Conservation (phyloP, 1,284 basidiomycete genomes). For the Microbotryomycetes sp. region DNA sequence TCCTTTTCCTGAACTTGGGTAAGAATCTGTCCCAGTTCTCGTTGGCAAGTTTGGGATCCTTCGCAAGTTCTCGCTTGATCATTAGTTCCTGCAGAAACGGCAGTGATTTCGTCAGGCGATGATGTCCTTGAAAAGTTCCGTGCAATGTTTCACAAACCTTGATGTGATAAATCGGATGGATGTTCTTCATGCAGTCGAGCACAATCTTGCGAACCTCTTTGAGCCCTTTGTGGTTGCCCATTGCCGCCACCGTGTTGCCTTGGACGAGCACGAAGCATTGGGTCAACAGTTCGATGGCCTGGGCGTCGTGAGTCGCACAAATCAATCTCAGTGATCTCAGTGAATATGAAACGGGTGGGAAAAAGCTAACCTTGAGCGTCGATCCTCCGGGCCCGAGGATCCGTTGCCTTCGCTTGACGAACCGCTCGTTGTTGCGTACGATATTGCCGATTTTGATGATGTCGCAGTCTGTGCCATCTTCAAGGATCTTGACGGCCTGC, state of each 20-base stretch:
- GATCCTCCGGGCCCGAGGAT: conserved; percentile 96
- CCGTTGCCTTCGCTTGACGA: conserved; percentile 90
- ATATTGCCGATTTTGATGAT: conserved; percentile 96
- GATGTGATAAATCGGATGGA: conserved; percentile 98
- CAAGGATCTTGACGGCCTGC: conserved; percentile 83
- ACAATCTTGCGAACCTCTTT: conserved; percentile 95
- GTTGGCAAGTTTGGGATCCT: conserved; percentile 88
- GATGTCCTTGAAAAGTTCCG: background rate
- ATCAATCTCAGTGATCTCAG: background rate
- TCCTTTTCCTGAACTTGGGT: conserved; percentile 88
- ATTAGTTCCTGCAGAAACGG: conserved; percentile 72
- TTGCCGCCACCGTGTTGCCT: conserved; percentile 94
- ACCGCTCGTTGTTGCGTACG: conserved; percentile 92
- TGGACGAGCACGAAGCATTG: conserved; percentile 97
- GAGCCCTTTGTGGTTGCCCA: conserved; percentile 90
- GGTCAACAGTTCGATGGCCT: conserved; percentile 96
- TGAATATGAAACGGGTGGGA: background rate
- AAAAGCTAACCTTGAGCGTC: conserved; percentile 72
- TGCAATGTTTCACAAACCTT: conserved; percentile 53
- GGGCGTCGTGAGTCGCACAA: background rate
- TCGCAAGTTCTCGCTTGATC: conserved; percentile 95
- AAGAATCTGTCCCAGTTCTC: conserved; percentile 98
- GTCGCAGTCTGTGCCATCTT: conserved; percentile 86
- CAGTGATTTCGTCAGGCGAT: background rate
- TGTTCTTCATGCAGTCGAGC: conserved; percentile 98